phyloP scores from a whole-genome alignment of 1,284 basidiomycete species.

The Xerocomus nothofagi region DNA sequence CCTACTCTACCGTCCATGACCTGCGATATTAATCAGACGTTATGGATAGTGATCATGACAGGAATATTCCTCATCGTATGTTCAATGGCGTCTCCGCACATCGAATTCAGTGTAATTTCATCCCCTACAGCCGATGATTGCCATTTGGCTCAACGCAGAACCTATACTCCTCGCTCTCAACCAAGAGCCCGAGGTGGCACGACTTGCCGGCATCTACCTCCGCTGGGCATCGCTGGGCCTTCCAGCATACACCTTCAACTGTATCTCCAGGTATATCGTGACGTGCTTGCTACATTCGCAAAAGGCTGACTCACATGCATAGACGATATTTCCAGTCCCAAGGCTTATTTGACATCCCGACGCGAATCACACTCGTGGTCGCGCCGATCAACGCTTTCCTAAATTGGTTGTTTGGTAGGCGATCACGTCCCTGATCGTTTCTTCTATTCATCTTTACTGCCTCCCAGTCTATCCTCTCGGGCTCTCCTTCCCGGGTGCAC shows the following conservation, averaged over 20 bases:
- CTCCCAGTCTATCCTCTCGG: slow-evolving; percentile 74
- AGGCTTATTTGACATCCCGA: slow-evolving; percentile 85
- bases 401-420: slow-evolving; percentile 81
- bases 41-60: slow-evolving; percentile 64
- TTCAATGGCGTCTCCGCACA: slow-evolving; percentile 11
- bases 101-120: neutral
- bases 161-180: slow-evolving; percentile 75
- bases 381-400: slow-evolving; percentile 87
- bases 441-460: slow-evolving; percentile 3
- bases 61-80: slow-evolving; percentile 56
- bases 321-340: slow-evolving; percentile 91
- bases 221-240: slow-evolving; percentile 79
- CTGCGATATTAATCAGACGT: slow-evolving; percentile 5
- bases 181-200: slow-evolving; percentile 89
- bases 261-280: slow-evolving; percentile 56
- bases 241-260: slow-evolving; percentile 86
- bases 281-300: slow-evolving; percentile 3
- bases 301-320: slow-evolving; percentile 2
- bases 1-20: neutral
- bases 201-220: slow-evolving; percentile 76
- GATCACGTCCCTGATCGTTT: neutral
- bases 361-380: slow-evolving; percentile 79
- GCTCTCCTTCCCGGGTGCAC: slow-evolving; percentile 92
- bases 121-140: slow-evolving; percentile 55
- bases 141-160: slow-evolving; percentile 85